A percentile compares a stretch with the other conserved stretches of the same genome.
phyloP scores from a whole-genome alignment of 2,329 filamentous ascomycete species.

The Fusarium sp. region DNA sequence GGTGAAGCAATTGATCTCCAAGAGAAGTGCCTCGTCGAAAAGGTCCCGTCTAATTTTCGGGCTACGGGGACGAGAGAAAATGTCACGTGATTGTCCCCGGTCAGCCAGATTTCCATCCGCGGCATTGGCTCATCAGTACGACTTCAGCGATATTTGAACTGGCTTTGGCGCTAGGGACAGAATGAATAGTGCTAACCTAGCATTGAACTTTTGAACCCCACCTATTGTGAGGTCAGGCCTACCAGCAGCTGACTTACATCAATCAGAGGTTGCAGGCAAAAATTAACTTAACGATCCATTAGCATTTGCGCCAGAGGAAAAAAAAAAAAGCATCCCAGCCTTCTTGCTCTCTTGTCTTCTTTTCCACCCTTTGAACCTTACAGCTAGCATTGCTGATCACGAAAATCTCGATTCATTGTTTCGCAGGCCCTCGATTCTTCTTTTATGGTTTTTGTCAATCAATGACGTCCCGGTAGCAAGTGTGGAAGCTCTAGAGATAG shows the following conservation, averaged over 20 bases:
- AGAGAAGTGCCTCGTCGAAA: slow-evolving; percentile 55
- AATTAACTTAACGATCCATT: slow-evolving; percentile 32
- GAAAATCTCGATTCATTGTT: background rate
- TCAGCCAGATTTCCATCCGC: slow-evolving; percentile 43
- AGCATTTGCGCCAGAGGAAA: slow-evolving; percentile 36
- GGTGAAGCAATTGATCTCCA: slow-evolving; percentile 50
- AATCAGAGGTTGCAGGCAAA: slow-evolving; percentile 36
- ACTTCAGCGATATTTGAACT: slow-evolving; percentile 19
- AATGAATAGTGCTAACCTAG: slow-evolving; percentile 14
- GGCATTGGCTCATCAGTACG: slow-evolving; percentile 39
- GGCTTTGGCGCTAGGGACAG: slow-evolving; percentile 17
- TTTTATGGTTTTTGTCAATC: slow-evolving; percentile 44
- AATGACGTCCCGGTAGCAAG: slow-evolving; percentile 75
- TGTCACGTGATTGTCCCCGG: slow-evolving; percentile 50
- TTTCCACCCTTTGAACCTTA: background rate
- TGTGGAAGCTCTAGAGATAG: slow-evolving; percentile 79
- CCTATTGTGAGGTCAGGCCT: slow-evolving; percentile 20
- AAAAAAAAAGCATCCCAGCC: slow-evolving; percentile 39
- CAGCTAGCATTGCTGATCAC: background rate
- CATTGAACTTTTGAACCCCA: slow-evolving; percentile 25
- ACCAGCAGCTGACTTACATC: slow-evolving; percentile 40
- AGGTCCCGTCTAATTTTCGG: slow-evolving; percentile 57
- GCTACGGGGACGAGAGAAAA: slow-evolving; percentile 41
- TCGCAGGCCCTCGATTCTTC: slow-evolving; percentile 5
- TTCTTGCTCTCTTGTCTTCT: slow-evolving; percentile 11